phyloP scores from a whole-genome alignment of 139 green algal species.

The Cymbomonas tetramitiformis region DNA sequence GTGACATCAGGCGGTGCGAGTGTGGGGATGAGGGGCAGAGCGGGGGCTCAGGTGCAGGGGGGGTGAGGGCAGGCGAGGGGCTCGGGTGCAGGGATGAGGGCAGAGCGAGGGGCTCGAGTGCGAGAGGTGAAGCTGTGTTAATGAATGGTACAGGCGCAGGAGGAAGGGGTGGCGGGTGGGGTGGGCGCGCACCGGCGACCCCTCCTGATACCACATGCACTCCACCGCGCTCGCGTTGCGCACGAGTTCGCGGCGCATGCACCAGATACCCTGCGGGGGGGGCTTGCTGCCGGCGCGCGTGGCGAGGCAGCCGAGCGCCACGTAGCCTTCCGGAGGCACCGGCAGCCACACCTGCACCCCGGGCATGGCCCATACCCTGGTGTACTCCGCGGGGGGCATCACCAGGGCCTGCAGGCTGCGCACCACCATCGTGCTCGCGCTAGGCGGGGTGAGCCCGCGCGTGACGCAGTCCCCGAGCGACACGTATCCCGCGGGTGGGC shows the following conservation, averaged over 20 bases:
- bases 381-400: neutral
- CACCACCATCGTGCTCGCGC: neutral
- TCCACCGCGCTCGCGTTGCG: neutral
- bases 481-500: neutral
- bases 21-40: too few relatives aligned
- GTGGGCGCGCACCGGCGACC: too few relatives aligned
- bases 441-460: neutral
- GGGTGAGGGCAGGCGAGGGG: too few relatives aligned
- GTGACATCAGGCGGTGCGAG: too few relatives aligned
- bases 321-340: neutral
- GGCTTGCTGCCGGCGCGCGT: neutral
- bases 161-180: too few relatives aligned
- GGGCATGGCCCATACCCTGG: neutral
- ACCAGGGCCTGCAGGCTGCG: neutral
- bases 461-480: neutral
- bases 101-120: too few relatives aligned
- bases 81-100: too few relatives aligned
- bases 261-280: neutral
- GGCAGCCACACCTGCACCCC: neutral
- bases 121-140: too few relatives aligned
- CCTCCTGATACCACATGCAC: too few relatives aligned
- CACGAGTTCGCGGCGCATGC: neutral
- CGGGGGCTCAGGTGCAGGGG: too few relatives aligned
- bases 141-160: too few relatives aligned
- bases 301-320: neutral